phyloP scores from a whole-genome alignment of 257 asterid species.

The Dorcoceras hygrometricum region DNA sequence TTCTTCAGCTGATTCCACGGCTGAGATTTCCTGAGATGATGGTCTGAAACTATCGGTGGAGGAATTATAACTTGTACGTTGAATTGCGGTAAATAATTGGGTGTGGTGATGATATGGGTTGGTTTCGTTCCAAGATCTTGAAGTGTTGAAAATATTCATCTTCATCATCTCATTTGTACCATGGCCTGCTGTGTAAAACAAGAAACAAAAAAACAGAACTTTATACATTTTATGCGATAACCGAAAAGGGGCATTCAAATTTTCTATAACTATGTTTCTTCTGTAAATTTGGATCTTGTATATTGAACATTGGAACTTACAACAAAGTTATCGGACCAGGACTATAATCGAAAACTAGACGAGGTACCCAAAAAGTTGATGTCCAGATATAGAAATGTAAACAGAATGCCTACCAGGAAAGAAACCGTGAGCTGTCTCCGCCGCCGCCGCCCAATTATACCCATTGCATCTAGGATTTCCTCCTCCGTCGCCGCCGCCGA shows the following conservation, averaged over 20 bases:
- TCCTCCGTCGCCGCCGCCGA: constrained; percentile 24
- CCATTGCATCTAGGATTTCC: constrained; percentile 26
- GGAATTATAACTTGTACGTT: constrained; percentile 33
- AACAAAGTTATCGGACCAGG: no score
- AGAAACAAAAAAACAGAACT: no score
- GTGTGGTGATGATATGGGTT: constrained; percentile 23
- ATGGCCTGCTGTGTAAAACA: constrained; percentile 39
- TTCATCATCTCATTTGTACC: constrained; percentile 37
- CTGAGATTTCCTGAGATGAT: constrained; percentile 28
- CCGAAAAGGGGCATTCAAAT: no score
- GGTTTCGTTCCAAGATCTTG: constrained; percentile 38
- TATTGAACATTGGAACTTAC: no score
- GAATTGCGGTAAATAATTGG: constrained; percentile 22
- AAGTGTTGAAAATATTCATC: constrained; percentile 46
- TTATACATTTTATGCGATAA: no score
- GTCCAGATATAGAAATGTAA: no score
- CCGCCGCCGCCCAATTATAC: constrained; percentile 37
- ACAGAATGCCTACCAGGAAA: constrained; percentile 40
- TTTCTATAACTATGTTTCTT: no score
- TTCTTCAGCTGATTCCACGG: constrained; percentile 35
- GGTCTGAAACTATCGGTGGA: constrained; percentile 32
- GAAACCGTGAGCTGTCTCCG: constrained; percentile 31
- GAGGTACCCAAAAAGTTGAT: no score
- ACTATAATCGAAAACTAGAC: no score
- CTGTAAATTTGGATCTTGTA: no score